phyloP scores from a whole-genome alignment of 1,139 yeast species.

The Sugiyamaella pinicola region DNA sequence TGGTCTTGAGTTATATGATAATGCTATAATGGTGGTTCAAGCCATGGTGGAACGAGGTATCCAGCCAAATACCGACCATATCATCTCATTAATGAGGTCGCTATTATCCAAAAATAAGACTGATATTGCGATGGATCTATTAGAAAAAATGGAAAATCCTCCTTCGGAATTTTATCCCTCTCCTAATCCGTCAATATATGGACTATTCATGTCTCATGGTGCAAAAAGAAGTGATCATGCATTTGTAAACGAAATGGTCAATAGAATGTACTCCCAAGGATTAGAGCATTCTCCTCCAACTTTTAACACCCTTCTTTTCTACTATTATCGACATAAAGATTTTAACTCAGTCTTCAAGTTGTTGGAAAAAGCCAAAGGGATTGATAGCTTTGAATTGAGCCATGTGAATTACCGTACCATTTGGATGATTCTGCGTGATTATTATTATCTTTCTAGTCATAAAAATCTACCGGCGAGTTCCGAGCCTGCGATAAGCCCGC shows the following conservation, averaged over 20 bases:
- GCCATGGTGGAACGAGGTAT: slow-evolving; percentile 34
- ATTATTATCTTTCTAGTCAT: slow-evolving; percentile 20
- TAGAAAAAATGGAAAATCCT: slow-evolving; percentile 29
- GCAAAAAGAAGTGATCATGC: slow-evolving; percentile 30
- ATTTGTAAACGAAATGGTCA: slow-evolving; percentile 27
- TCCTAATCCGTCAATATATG: slow-evolving; percentile 31
- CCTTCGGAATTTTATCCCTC: slow-evolving; percentile 22
- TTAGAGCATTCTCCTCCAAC: slow-evolving; percentile 28
- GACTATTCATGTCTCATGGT: slow-evolving; percentile 35
- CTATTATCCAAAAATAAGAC: slow-evolving; percentile 29
- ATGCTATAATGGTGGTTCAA: slow-evolving; percentile 34
- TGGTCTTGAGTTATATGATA: slow-evolving; percentile 30
- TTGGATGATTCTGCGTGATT: slow-evolving; percentile 36
- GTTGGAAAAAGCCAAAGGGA: slow-evolving; percentile 15
- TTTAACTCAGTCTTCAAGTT: slow-evolving; percentile 29
- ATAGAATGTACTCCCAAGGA: slow-evolving; percentile 27
- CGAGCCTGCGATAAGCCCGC: slow-evolving; percentile 7
- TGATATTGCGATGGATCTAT: slow-evolving; percentile 28
- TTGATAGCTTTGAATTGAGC: slow-evolving; percentile 20
- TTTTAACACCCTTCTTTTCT: slow-evolving; percentile 30
- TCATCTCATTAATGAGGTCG: slow-evolving; percentile 32
- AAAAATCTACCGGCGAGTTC: background rate
- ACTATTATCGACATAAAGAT: slow-evolving; percentile 30
- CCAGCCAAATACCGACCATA: slow-evolving; percentile 26
- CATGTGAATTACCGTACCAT: slow-evolving; percentile 30